Evolutionary conservation across 805 yeast species (phyloP).

Genomic region (Millerago galiae): DNA sequence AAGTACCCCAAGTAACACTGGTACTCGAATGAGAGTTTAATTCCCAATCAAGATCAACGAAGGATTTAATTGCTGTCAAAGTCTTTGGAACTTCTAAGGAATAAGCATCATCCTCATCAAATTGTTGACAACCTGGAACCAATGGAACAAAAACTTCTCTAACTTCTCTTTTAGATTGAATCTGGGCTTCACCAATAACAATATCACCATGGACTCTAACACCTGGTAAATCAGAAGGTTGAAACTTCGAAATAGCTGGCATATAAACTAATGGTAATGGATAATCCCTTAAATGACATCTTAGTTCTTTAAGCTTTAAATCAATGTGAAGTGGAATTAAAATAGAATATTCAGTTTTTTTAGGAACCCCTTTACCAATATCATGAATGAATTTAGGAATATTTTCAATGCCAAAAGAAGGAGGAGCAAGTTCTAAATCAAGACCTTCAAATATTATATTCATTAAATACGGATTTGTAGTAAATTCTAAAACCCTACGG

Average conservation of each 20-base stretch:
- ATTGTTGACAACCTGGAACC: constrained; percentile 37
- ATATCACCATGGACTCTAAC: constrained; percentile 53
- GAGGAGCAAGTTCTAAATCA: constrained; percentile 41
- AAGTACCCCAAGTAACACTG: constrained; percentile 76
- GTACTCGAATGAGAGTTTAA: constrained; percentile 54
- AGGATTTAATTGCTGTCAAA: constrained; percentile 67
- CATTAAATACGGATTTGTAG: constrained; percentile 46
- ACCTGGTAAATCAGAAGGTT: constrained; percentile 21
- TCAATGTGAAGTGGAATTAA: constrained; percentile 59
- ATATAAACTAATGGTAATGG: constrained; percentile 78
- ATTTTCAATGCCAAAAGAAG: constrained; percentile 42
- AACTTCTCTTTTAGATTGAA: constrained; percentile 42
- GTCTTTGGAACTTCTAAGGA: constrained; percentile 68
- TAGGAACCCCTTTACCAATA: constrained; percentile 80
- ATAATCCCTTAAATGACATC: constrained; percentile 75
- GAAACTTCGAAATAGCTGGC: constrained; percentile 41
- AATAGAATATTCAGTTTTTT: constrained; percentile 59
- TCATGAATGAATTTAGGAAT: constrained; percentile 58
- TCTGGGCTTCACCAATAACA: constrained; percentile 61
- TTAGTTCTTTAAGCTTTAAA: constrained; percentile 49
- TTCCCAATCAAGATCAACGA: constrained; percentile 50
- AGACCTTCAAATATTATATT: constrained; percentile 43
- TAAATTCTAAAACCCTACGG: constrained; percentile 40
- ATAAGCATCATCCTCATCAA: constrained; percentile 37
- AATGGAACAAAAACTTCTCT: constrained; percentile 60